Evolutionary conservation across 1,139 yeast genomes (phyloP).

Genomic region (Yamadazyma membranifaciens): DNA sequence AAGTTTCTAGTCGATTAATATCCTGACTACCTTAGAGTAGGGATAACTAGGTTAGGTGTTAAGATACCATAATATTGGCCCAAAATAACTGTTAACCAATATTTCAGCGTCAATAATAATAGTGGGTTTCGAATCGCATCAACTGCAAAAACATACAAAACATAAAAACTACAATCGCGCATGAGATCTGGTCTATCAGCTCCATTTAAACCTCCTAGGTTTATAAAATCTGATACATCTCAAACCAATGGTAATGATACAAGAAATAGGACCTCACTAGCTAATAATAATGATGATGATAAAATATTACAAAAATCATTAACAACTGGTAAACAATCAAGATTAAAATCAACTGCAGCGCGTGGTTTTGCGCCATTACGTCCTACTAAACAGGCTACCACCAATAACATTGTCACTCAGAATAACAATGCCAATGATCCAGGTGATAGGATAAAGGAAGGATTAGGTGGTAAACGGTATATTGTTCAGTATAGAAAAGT

Average conservation of each 20-base stretch:
- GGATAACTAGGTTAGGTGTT: too few species aligned
- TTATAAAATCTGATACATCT: constrained; percentile 1
- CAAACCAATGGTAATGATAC: background rate
- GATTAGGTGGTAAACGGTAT: constrained; percentile 3
- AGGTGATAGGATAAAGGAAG: background rate
- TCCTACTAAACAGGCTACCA: background rate
- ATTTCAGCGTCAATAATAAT: too few species aligned
- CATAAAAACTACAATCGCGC: constrained; percentile 1
- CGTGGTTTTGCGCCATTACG: background rate
- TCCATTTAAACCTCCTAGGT: constrained; percentile 19
- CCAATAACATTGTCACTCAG: background rate
- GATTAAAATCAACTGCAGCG: background rate
- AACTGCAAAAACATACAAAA: too few species aligned
- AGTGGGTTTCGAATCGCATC: too few species aligned
- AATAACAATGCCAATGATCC: background rate
- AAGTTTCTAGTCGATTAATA: too few species aligned
- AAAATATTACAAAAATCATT: background rate
- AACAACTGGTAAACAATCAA: background rate
- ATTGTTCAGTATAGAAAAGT: constrained; percentile 68
- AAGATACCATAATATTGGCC: too few species aligned
- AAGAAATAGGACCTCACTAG: too few species aligned
- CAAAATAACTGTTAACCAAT: too few species aligned
- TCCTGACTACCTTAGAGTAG: too few species aligned
- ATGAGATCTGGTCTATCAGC: constrained; percentile 7
- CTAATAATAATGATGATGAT: background rate